Evolutionary conservation across 1,284 basidiomycete genomes (phyloP).

Genomic region (Kalmanozyma brasiliensis): DNA sequence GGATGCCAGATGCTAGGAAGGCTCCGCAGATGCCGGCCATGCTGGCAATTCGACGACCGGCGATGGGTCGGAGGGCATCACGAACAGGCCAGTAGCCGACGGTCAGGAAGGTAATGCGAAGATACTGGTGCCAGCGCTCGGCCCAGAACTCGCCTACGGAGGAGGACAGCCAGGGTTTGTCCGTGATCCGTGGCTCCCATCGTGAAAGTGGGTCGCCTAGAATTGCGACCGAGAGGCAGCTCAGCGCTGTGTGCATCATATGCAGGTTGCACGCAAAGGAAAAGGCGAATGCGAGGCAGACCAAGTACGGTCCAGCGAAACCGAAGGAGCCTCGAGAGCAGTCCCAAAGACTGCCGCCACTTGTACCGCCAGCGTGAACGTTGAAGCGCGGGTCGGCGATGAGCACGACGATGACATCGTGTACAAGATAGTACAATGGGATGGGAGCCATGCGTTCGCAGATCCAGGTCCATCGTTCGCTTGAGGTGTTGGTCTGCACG

Average conservation of each 20-base stretch:
- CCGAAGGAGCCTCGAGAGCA: conserved; percentile 17
- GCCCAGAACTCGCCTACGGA: conserved; percentile 37
- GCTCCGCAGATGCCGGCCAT: conserved; percentile 20
- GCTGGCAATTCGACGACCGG: conserved; percentile 10
- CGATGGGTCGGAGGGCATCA: background rate
- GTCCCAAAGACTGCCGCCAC: conserved; percentile 31
- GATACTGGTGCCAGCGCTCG: conserved; percentile 41
- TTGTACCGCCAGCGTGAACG: conserved; percentile 1
- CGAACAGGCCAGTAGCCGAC: conserved; percentile 28
- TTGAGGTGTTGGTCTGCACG: conserved; percentile 5
- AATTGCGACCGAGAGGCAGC: conserved; percentile 8
- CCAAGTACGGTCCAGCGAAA: conserved; percentile 20
- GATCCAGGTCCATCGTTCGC: conserved; percentile 19
- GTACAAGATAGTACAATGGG: conserved; percentile 9
- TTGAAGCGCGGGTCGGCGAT: conserved; percentile 32
- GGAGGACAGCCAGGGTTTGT: conserved; percentile 14
- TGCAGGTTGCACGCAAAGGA: conserved; percentile 13
- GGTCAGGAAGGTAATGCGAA: conserved; percentile 32
- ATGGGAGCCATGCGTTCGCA: background rate
- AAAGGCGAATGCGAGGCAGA: conserved; percentile 13
- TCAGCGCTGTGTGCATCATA: conserved; percentile 4
- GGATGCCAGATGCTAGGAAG: conserved; percentile 31
- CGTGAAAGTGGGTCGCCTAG: conserved; percentile 11
- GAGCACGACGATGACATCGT: conserved; percentile 23
- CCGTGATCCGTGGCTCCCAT: conserved; percentile 33